phyloP scores from a whole-genome alignment of 306 rosid genomes.

The Cyamopsis tetragonoloba region DNA sequence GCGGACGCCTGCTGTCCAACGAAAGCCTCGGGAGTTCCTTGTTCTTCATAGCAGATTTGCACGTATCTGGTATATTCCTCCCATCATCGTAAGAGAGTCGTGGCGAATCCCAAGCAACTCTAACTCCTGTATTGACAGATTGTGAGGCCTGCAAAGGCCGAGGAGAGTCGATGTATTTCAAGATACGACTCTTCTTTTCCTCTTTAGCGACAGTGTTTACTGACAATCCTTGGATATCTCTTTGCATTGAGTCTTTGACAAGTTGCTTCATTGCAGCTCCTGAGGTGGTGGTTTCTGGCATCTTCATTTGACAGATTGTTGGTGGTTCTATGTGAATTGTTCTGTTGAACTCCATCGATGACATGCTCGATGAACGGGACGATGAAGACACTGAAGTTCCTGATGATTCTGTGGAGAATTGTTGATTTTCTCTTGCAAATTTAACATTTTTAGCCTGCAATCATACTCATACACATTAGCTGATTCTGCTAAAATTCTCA shows the following conservation, averaged over 20 bases:
- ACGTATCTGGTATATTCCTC: slow-evolving; percentile 45
- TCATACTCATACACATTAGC: not conserved
- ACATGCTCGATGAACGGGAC: slow-evolving; percentile 78
- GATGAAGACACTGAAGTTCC: slow-evolving; percentile 65
- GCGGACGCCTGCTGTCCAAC: slow-evolving; percentile 73
- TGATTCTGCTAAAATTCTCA: slow-evolving; percentile 2
- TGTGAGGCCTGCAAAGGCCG: slow-evolving; percentile 50
- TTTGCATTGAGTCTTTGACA: slow-evolving; percentile 50
- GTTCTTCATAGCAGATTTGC: slow-evolving; percentile 46
- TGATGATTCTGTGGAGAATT: slow-evolving; percentile 67
- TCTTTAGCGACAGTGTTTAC: slow-evolving; percentile 52
- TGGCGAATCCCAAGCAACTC: slow-evolving; percentile 39
- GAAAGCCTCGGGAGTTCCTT: slow-evolving; percentile 90
- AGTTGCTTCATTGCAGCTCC: slow-evolving; percentile 34
- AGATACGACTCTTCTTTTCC: slow-evolving; percentile 37
- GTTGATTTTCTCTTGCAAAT: slow-evolving; percentile 51
- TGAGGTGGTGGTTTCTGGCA: slow-evolving; percentile 26
- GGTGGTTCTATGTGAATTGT: slow-evolving; percentile 54
- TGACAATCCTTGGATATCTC: slow-evolving; percentile 50
- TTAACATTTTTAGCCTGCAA: slow-evolving; percentile 58
- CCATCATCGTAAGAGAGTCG: slow-evolving; percentile 91
- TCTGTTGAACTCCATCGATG: slow-evolving; percentile 64
- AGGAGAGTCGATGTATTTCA: slow-evolving; percentile 75
- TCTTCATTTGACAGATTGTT: slow-evolving; percentile 32
- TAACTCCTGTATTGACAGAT: slow-evolving; percentile 26